phyloP scores from a whole-genome alignment of 495 filamentous ascomycete species.

The Neurospora sp. region DNA sequence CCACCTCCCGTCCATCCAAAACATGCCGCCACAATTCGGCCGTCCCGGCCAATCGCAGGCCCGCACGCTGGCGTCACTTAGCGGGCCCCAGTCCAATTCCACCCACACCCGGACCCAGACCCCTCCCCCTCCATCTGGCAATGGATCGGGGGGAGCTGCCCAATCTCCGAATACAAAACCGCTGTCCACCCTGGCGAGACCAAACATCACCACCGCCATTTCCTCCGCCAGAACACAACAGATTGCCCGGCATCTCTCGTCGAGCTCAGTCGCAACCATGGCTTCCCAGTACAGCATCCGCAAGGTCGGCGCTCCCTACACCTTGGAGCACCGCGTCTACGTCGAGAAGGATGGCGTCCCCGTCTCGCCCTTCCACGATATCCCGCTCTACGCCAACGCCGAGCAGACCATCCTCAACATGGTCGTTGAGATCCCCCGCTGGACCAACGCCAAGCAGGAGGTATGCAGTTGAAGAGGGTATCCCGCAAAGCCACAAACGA shows the following conservation, averaged over 20 bases:
- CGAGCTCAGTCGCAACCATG: constrained; percentile 32
- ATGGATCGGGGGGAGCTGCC: not conserved
- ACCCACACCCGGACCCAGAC: constrained; percentile 4
- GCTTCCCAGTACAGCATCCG: constrained; percentile 55
- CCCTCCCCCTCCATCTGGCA: constrained; percentile 30
- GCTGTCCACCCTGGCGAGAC: constrained; percentile 15
- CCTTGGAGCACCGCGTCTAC: constrained; percentile 93
- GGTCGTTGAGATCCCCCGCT: constrained; percentile 97
- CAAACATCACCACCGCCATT: constrained; percentile 7
- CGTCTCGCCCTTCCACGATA: constrained; percentile 94
- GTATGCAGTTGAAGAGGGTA: constrained; percentile 28
- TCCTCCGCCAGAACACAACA: constrained; percentile 37
- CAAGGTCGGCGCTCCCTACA: constrained; percentile 84
- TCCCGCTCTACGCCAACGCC: constrained; percentile 91
- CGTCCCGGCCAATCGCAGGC: constrained; percentile 23
- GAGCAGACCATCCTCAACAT: constrained; percentile 95
- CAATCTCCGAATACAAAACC: constrained; percentile 11
- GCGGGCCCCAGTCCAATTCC: constrained; percentile 10
- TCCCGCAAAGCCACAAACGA: not conserved
- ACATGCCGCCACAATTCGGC: constrained; percentile 11
- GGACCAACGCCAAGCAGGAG: constrained; percentile 99
- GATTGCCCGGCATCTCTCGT: constrained; percentile 46
- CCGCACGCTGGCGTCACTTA: constrained; percentile 22
- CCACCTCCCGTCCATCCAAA: constrained; percentile 2
- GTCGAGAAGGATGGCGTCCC: constrained; percentile 94